Evolutionary conservation across 495 filamentous ascomycete genomes (phyloP), one percentile per base, ranked within the genome.

Genomic region (Pseudoneurospora amorphoporcata): DNA sequence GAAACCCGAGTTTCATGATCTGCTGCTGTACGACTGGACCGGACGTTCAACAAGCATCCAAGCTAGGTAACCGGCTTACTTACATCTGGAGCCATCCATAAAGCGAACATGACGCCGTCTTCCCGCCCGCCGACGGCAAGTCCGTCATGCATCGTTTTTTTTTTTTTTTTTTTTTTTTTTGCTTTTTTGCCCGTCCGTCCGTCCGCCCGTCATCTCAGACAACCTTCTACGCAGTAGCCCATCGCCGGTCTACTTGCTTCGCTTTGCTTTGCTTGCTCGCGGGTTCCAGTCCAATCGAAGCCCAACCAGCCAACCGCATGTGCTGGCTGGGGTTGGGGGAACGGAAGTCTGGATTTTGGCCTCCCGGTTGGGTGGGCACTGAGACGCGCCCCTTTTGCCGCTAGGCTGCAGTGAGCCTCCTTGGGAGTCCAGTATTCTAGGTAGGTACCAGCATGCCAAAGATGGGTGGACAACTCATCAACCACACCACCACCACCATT

Each of bases 311-410:
- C 72, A 69, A 72, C 71, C 68, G 29, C 23, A 32, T 65, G 53
- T 16, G 53, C 53, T 65, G 53, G 39, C 68, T 73, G 65, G 37
- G n/a, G 2, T 58, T 42, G 5, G 61, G 53, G 8, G 8, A 0
- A 2, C 19, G 45, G 17, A 71, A 14, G 53, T 17, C 14, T 68
- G 23, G 23, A 23, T 71, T 74, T 32, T 73, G 69, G 74, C 69
- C 35, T 75, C 75, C 75, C 75, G 76, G 84, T 86, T 85, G 83
- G 84, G 83, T 85, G 83, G 84, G 83, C 84, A 86, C 74, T 79
- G 81, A 81, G 78, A 77, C 82, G 81, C 79, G 53, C 53, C 53
- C 29, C 29, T 77, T 70, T 82, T 82, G 79, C 81, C 80, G 77
- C 81, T 81, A 77, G 80, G 79, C 81, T 81, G 81, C 83, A 82